phyloP scores from a whole-genome alignment of 495 filamentous ascomycete species.

The Cercophora sp. region DNA sequence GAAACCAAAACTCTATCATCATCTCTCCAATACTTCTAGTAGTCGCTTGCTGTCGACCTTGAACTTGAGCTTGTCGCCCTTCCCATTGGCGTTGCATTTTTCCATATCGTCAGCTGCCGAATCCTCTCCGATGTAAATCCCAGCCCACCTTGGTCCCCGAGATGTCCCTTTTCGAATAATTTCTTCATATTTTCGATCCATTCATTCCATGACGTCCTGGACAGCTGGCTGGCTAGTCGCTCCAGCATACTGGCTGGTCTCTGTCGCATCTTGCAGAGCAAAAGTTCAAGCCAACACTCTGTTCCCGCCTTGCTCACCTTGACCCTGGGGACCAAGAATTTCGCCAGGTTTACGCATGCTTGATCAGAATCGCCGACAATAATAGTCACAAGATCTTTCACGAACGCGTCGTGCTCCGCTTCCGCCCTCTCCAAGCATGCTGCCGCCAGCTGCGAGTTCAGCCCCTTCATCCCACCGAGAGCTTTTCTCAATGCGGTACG shows the following conservation, averaged over 20 bases:
- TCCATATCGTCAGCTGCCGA: not conserved
- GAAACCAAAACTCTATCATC: too few species aligned
- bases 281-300: not conserved
- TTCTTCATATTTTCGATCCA: not conserved
- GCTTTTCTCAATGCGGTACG: not conserved
- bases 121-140: conserved; percentile 1
- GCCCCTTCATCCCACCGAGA: not conserved
- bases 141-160: not conserved
- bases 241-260: not conserved
- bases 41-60: too few species aligned
- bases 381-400: not conserved
- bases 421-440: not conserved
- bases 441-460: not conserved
- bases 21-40: too few species aligned
- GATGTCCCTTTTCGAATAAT: not conserved
- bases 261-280: not conserved
- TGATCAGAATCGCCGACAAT: not conserved
- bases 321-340: not conserved
- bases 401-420: not conserved
- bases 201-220: not conserved
- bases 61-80: too few species aligned
- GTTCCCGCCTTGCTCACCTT: not conserved
- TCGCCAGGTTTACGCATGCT: not conserved
- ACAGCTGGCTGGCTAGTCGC: not conserved
- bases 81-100: too few species aligned